Evolutionary conservation across 192 early-diverging fungal species (phyloP).

Genomic region (Linnemannia exigua): DNA sequence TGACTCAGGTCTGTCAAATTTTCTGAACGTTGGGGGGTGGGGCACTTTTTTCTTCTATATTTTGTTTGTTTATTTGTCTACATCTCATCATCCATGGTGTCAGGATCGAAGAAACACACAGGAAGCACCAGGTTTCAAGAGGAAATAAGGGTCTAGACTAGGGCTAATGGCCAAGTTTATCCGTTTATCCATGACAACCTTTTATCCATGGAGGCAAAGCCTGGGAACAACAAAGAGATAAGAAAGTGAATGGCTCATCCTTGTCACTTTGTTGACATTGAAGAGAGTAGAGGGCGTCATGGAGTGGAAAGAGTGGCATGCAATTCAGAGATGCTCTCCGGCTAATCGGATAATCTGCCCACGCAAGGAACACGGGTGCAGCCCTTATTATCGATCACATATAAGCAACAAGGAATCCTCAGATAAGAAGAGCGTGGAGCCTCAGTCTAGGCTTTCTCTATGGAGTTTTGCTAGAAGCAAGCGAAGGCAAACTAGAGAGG

Average conservation of each 20-base stretch:
- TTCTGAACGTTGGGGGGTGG: neutral
- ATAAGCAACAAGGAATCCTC: too few relatives aligned
- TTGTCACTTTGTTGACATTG: neutral
- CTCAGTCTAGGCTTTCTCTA: neutral
- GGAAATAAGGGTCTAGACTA: neutral
- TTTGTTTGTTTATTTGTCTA: neutral
- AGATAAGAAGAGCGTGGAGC: neutral
- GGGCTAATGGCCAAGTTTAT: neutral
- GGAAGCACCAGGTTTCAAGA: neutral
- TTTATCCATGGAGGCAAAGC: neutral
- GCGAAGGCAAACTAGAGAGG: neutral
- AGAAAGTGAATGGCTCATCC: neutral
- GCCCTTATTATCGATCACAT: neutral
- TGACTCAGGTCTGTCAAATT: slow-evolving; percentile 5
- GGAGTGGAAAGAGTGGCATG: too few relatives aligned
- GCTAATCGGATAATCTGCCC: slow-evolving; percentile 3
- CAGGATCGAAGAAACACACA: neutral
- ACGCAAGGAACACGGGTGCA: neutral
- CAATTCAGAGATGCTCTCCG: neutral
- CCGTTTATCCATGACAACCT: slow-evolving; percentile 8
- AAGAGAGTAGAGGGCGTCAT: too few relatives aligned
- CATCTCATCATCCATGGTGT: neutral
- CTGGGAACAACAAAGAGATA: neutral
- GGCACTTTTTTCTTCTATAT: too few relatives aligned
- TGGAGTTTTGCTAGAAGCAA: neutral